A percentile compares a stretch with the other conserved stretches of the same genome.
phyloP scores from a whole-genome alignment of 371 early-diverging fungal genomes.

The Mucor velutinosus region DNA sequence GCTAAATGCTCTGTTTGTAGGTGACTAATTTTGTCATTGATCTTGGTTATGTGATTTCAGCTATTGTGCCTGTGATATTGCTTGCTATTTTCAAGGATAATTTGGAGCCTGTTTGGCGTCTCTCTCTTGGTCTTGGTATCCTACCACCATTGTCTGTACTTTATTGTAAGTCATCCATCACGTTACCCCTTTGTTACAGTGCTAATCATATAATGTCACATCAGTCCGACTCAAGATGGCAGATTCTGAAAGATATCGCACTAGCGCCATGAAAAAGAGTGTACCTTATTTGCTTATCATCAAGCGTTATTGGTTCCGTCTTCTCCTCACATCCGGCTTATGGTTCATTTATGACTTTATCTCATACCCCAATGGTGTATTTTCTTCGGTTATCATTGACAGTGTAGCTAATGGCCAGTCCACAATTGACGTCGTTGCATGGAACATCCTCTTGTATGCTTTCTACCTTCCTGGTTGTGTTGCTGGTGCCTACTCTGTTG shows the following conservation, averaged over 20 bases:
- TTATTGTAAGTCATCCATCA: slow-evolving; percentile 46
- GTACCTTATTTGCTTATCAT: slow-evolving; percentile 64
- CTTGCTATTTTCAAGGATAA: slow-evolving; percentile 54
- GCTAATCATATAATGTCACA: not conserved
- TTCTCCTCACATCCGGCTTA: slow-evolving; percentile 55
- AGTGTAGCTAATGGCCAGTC: slow-evolving; percentile 44
- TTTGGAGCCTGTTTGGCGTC: slow-evolving; percentile 58
- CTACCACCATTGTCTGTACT: slow-evolving; percentile 62
- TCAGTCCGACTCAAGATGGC: slow-evolving; percentile 60
- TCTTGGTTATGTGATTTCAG: slow-evolving; percentile 60
- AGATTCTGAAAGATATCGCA: slow-evolving; percentile 54
- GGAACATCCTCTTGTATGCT: slow-evolving; percentile 60
- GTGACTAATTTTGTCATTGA: slow-evolving; percentile 61
- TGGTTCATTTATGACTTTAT: slow-evolving; percentile 74
- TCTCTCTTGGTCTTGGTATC: slow-evolving; percentile 58
- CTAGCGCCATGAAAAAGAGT: slow-evolving; percentile 49
- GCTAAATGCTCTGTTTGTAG: slow-evolving; percentile 13
- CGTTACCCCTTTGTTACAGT: not conserved
- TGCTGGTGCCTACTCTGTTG: slow-evolving; percentile 55
- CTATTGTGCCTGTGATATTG: slow-evolving; percentile 59
- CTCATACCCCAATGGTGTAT: slow-evolving; percentile 61
- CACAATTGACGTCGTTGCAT: slow-evolving; percentile 52
- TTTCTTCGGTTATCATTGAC: slow-evolving; percentile 55
- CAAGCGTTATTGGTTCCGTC: slow-evolving; percentile 62
- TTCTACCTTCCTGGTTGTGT: slow-evolving; percentile 66